Percentiles rank a stretch among this genome's conserved stretches.
Evolutionary conservation across 768 basidiomycete species (phyloP).

Genomic region (Tubosaeta sp.): DNA sequence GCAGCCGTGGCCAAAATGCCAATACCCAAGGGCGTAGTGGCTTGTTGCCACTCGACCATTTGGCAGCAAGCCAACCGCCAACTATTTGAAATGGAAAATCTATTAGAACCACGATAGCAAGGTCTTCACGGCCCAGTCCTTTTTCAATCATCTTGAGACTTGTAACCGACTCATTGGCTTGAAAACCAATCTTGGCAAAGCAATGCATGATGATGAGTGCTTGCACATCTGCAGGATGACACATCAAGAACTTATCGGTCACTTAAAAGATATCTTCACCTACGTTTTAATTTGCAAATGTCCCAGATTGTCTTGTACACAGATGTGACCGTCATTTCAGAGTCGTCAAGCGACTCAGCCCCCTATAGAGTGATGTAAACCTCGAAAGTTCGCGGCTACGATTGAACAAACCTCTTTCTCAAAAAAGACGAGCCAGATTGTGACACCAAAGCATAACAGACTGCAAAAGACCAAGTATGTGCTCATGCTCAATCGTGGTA

Average conservation of each 20-base stretch:
- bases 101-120: conserved; percentile 91
- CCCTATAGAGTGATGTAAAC: conserved; percentile 44
- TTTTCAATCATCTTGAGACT: conserved; percentile 95
- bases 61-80: conserved; percentile 91
- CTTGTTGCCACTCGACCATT: conserved; percentile 79
- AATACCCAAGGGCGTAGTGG: conserved; percentile 84
- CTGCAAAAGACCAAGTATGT: conserved; percentile 88
- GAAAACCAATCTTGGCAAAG: conserved; percentile 91
- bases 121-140: conserved; percentile 90
- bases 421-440: conserved; percentile 80
- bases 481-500: conserved; percentile 65
- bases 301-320: conserved; percentile 96
- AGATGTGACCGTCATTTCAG: conserved; percentile 84
- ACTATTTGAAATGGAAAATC: conserved; percentile 98
- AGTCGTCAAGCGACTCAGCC: conserved; percentile 64
- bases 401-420: conserved; percentile 74
- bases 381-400: neutral
- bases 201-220: conserved; percentile 81
- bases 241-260: neutral
- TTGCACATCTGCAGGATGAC: conserved; percentile 69
- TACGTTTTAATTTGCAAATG: conserved; percentile 88
- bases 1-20: conserved; percentile 86
- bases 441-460: conserved; percentile 76
- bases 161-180: conserved; percentile 88
- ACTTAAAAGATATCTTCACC: conserved; percentile 17